These are phyloP conservation scores for Typha latifolia DNA, from an alignment of 176 grass and related monocot species.

Conservation along the genomic window DNA sequence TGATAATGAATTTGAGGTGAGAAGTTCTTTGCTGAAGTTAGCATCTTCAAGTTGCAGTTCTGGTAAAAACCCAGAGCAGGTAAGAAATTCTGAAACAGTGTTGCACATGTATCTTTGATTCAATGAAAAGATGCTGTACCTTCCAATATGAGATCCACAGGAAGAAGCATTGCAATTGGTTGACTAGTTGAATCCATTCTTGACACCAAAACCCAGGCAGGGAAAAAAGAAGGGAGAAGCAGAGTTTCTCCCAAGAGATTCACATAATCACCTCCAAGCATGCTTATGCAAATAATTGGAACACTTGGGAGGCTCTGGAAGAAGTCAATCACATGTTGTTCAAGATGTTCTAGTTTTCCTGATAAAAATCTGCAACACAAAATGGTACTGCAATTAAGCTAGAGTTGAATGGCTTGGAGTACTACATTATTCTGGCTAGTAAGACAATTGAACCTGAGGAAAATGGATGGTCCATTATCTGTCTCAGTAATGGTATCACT, in stretches of 20 bases:
- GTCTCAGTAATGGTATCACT: slow-evolving; percentile 17
- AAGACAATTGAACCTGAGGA: slow-evolving; percentile 41
- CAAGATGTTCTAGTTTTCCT: slow-evolving; percentile 42
- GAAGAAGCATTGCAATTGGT: slow-evolving; percentile 74
- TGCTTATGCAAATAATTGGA: slow-evolving; percentile 79
- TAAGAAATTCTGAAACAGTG: not conserved
- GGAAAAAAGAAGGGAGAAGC: slow-evolving; percentile 45
- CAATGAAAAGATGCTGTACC: slow-evolving; percentile 28
- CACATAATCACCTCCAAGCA: slow-evolving; percentile 67
- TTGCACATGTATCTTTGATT: slow-evolving; percentile 1
- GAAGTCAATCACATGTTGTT: slow-evolving; percentile 56
- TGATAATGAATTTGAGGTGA: slow-evolving; percentile 1
- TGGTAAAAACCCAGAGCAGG: slow-evolving; percentile 30
- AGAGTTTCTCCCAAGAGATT: slow-evolving; percentile 43
- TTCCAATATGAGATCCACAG: slow-evolving; percentile 43
- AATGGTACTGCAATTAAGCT: slow-evolving; percentile 8
- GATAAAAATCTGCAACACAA: slow-evolving; percentile 37
- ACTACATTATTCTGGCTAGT: not conserved
- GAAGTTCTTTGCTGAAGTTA: slow-evolving; percentile 26
- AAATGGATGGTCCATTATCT: slow-evolving; percentile 11
- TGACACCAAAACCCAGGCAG: slow-evolving; percentile 76
- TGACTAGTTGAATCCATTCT: slow-evolving; percentile 56
- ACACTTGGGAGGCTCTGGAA: slow-evolving; percentile 59
- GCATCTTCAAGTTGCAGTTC: slow-evolving; percentile 33
- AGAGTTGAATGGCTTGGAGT: not conserved